Evolutionary conservation across 192 early-diverging fungal species (phyloP).

Genomic region (Ambispora gerdemannii): DNA sequence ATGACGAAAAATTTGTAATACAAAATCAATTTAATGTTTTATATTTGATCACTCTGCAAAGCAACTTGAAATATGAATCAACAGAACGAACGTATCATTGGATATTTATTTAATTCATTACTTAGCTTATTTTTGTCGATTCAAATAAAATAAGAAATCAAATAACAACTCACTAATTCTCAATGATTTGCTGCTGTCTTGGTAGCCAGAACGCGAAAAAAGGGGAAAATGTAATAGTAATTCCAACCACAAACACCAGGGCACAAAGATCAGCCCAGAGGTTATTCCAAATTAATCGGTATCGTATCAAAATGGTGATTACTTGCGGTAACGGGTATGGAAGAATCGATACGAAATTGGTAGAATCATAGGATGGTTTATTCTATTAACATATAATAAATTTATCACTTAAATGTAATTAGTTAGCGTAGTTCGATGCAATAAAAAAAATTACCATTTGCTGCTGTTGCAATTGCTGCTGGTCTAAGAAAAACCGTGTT

Average conservation of each 20-base stretch:
- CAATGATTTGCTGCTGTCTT: too few species aligned
- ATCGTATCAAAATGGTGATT: conserved; percentile 48
- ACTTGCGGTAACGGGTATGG: conserved; percentile 49
- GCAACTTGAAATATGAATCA: too few species aligned
- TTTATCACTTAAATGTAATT: background rate
- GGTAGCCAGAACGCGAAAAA: too few species aligned
- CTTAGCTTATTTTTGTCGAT: too few species aligned
- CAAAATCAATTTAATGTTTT: too few species aligned
- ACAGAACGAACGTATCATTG: too few species aligned
- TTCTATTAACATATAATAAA: conserved; percentile 25
- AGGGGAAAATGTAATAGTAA: conserved; percentile 5
- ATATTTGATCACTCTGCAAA: too few species aligned
- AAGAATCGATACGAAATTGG: conserved; percentile 42
- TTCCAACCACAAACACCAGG: conserved; percentile 48
- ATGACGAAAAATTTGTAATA: too few species aligned
- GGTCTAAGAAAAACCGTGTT: conserved; percentile 41
- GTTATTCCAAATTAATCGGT: conserved; percentile 52
- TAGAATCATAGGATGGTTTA: conserved; percentile 34
- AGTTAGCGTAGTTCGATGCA: background rate
- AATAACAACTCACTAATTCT: too few species aligned
- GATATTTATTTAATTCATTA: too few species aligned
- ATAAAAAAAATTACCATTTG: conserved; percentile 39
- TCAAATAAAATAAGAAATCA: too few species aligned
- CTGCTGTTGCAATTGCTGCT: too few species aligned
- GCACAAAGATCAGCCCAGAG: conserved; percentile 51